Conservation (phyloP, 2,329 filamentous ascomycete species). For the Cercospora berteroae region DNA sequence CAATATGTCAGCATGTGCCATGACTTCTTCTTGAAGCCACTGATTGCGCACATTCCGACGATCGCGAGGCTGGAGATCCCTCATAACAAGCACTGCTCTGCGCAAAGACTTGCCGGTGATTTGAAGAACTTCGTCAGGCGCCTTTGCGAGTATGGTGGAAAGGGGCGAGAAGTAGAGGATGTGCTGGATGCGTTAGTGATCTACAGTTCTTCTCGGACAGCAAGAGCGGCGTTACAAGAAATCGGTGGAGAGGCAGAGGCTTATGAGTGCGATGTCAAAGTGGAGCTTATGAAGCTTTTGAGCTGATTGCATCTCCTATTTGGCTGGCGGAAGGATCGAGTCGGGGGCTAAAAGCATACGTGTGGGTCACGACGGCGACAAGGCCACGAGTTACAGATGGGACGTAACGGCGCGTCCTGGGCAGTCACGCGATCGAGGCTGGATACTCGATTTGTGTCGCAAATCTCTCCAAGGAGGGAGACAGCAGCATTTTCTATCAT, state of each 20-base stretch:
- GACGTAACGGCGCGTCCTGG: background rate
- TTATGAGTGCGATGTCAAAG: background rate
- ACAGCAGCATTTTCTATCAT: background rate
- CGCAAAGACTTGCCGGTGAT: background rate
- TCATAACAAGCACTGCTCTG: background rate
- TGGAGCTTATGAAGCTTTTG: background rate
- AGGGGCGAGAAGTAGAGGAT: background rate
- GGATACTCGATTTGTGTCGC: background rate
- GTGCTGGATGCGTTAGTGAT: background rate
- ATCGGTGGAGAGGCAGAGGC: background rate
- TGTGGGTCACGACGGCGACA: too few relatives aligned
- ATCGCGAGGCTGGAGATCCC: background rate
- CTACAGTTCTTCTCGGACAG: background rate
- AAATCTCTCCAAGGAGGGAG: background rate
- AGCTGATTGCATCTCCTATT: background rate
- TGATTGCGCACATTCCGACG: too few relatives aligned
- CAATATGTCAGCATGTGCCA: conserved; percentile 2
- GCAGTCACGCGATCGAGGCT: background rate
- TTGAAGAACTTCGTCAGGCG: background rate
- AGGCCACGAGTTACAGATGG: background rate
- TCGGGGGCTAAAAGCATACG: background rate
- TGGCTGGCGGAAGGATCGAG: background rate
- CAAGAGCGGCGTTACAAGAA: background rate
- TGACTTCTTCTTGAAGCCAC: background rate
- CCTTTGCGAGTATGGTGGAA: background rate